Conservation (phyloP, 2,329 filamentous ascomycete genomes). For the Arthroderma sp. region DNA sequence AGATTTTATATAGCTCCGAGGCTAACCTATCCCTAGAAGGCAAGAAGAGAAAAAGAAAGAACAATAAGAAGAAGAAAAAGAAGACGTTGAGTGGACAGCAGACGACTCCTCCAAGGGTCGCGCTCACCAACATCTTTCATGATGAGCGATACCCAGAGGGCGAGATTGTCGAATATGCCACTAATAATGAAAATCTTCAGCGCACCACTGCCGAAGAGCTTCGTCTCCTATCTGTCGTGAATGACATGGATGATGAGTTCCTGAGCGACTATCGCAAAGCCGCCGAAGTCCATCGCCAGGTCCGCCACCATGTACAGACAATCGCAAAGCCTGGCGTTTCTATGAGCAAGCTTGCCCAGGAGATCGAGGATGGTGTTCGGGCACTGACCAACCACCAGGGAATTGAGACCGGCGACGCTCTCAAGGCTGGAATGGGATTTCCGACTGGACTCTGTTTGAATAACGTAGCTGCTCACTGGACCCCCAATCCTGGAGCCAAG, state of each 20-base stretch:
- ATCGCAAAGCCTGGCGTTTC: conserved; percentile 41
- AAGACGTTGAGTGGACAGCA: conserved; percentile 27
- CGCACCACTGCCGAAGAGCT: conserved; percentile 39
- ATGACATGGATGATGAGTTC: conserved; percentile 38
- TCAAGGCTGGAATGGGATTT: conserved; percentile 44
- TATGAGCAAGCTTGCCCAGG: conserved; percentile 40
- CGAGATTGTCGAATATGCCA: conserved; percentile 34
- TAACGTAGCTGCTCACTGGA: conserved; percentile 44
- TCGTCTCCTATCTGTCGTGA: conserved; percentile 29
- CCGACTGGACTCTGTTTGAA: conserved; percentile 45
- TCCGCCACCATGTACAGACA: conserved; percentile 39
- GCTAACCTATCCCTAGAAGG: conserved; percentile 10
- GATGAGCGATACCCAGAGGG: conserved; percentile 35
- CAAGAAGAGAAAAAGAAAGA: conserved; percentile 38
- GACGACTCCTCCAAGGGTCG: conserved; percentile 37
- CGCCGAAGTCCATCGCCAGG: conserved; percentile 46
- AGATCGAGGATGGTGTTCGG: conserved; percentile 44
- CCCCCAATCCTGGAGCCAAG: conserved; percentile 48
- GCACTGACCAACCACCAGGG: conserved; percentile 41
- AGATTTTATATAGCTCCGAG: not conserved
- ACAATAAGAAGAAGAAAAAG: conserved; percentile 34
- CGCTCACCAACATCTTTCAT: conserved; percentile 37
- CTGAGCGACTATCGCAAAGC: conserved; percentile 45
- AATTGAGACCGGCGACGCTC: conserved; percentile 40
- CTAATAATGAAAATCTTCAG: conserved; percentile 32